A percentile compares a stretch with the other conserved stretches of the same genome.
Conservation (phyloP, 495 filamentous ascomycete species). For the Mycothermus thermophilus region DNA sequence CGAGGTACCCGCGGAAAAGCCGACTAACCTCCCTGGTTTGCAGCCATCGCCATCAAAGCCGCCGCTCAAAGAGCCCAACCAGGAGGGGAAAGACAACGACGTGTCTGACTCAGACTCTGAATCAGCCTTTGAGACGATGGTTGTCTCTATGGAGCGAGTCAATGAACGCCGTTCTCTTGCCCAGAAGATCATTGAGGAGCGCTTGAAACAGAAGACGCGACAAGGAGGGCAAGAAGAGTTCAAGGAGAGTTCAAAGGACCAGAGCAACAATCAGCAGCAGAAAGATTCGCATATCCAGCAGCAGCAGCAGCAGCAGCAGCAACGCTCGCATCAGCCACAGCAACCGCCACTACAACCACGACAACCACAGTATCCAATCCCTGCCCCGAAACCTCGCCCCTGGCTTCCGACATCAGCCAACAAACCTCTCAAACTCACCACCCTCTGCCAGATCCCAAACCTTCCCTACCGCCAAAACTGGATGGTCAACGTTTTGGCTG, state of each 20-base stretch:
- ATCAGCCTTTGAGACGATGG: constrained; percentile 4
- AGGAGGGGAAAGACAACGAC: not conserved
- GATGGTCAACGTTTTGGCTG: constrained; percentile 32
- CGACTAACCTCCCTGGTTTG: not conserved
- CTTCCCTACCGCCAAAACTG: constrained; percentile 37
- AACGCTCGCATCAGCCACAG: constrained; percentile 3
- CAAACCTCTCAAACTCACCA: constrained; percentile 26
- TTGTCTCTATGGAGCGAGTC: constrained; percentile 8
- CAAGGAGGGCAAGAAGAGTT: too few species aligned
- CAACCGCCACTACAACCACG: constrained; percentile 2
- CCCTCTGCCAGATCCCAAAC: constrained; percentile 26
- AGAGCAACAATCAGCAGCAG: not conserved
- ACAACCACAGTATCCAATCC: constrained; percentile 10
- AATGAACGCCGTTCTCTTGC: constrained; percentile 14
- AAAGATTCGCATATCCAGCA: not conserved
- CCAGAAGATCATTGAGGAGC: too few species aligned
- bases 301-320: not conserved
- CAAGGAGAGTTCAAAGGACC: not conserved
- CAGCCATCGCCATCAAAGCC: not conserved
- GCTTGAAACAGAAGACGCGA: too few species aligned
- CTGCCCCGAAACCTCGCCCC: constrained; percentile 7
- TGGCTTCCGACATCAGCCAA: constrained; percentile 17
- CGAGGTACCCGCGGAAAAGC: not conserved
- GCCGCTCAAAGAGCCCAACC: not conserved
- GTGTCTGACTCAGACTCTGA: constrained; percentile 10